These are phyloP conservation scores for Boletus sp. DNA, from an alignment of 768 basidiomycete genomes.

Conservation along the genomic window DNA sequence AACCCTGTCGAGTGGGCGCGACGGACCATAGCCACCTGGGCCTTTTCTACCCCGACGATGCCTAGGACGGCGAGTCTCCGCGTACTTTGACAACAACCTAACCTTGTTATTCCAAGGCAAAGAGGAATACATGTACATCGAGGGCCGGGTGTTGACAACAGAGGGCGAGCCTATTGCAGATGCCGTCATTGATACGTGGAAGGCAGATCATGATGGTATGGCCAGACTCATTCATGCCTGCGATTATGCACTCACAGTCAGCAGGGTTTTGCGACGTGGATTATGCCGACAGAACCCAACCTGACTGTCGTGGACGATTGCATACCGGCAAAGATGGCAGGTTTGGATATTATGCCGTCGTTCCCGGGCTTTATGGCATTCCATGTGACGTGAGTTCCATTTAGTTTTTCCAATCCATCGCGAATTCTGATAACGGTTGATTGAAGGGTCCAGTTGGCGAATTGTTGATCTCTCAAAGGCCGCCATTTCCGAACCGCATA, in stretches of 20 bases:
- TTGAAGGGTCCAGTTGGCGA: slow-evolving; percentile 66
- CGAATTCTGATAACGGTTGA: slow-evolving; percentile 10
- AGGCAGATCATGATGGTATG: slow-evolving; percentile 62
- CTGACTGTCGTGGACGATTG: slow-evolving; percentile 75
- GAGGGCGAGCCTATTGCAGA: slow-evolving; percentile 59
- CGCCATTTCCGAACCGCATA: slow-evolving; percentile 81
- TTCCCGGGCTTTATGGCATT: slow-evolving; percentile 68
- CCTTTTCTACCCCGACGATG: slow-evolving; percentile 80
- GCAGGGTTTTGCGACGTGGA: slow-evolving; percentile 43
- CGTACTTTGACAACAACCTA: background rate
- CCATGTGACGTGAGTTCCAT: slow-evolving; percentile 55
- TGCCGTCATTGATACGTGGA: slow-evolving; percentile 79
- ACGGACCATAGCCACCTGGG: slow-evolving; percentile 80
- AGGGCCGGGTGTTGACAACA: slow-evolving; percentile 60
- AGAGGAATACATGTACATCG: slow-evolving; percentile 79
- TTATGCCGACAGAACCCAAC: slow-evolving; percentile 52
- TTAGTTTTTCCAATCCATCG: slow-evolving; percentile 3
- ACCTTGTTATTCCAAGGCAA: slow-evolving; percentile 50
- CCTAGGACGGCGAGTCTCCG: slow-evolving; percentile 55
- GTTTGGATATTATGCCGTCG: slow-evolving; percentile 70
- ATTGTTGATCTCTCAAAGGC: slow-evolving; percentile 50
- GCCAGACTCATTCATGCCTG: slow-evolving; percentile 2
- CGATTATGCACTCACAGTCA: background rate
- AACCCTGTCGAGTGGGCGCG: slow-evolving; percentile 60
- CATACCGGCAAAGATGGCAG: slow-evolving; percentile 57